A percentile compares a stretch with the other conserved stretches of the same genome.
phyloP scores from a whole-genome alignment of 2,329 filamentous ascomycete genomes.

The Pestalotiopsis sp. region DNA sequence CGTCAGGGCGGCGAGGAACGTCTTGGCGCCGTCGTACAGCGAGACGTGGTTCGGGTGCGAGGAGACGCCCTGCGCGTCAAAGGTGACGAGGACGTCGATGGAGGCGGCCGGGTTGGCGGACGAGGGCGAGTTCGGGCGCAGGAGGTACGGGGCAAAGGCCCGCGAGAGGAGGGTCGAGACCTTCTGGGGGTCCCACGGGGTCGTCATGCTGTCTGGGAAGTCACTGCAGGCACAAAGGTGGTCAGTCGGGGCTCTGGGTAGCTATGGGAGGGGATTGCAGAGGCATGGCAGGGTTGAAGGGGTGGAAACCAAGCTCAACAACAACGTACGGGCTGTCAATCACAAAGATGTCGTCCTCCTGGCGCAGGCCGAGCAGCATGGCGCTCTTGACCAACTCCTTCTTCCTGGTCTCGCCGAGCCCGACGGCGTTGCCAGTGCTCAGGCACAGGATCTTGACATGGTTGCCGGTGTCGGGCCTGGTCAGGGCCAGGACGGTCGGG shows the following conservation, averaged over 20 bases:
- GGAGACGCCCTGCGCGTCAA: slow-evolving; percentile 82
- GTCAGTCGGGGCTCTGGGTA: not conserved
- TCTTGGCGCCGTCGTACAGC: slow-evolving; percentile 77
- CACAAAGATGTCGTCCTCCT: slow-evolving; percentile 81
- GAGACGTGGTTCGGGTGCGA: slow-evolving; percentile 93
- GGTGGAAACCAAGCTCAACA: not conserved
- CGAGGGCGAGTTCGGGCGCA: slow-evolving; percentile 22
- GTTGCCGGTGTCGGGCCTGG: slow-evolving; percentile 77
- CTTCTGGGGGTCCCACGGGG: slow-evolving; percentile 71
- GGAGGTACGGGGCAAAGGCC: slow-evolving; percentile 71
- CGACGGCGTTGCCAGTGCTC: slow-evolving; percentile 86
- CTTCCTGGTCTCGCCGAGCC: slow-evolving; percentile 80
- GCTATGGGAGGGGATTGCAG: not conserved
- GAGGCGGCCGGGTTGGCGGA: slow-evolving; percentile 44
- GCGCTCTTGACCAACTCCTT: slow-evolving; percentile 84
- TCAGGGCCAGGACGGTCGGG: slow-evolving; percentile 83
- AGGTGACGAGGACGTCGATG: slow-evolving; percentile 87
- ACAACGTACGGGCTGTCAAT: slow-evolving; percentile 70
- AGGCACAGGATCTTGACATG: slow-evolving; percentile 94
- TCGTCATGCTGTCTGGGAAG: slow-evolving; percentile 89
- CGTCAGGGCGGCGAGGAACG: slow-evolving; percentile 71
- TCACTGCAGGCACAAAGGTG: slow-evolving; percentile 39
- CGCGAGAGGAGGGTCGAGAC: slow-evolving; percentile 72
- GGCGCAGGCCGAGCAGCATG: slow-evolving; percentile 72
- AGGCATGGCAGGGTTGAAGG: not conserved